Conservation (phyloP, 2,329 filamentous ascomycete species). For the Cytospora mali region DNA sequence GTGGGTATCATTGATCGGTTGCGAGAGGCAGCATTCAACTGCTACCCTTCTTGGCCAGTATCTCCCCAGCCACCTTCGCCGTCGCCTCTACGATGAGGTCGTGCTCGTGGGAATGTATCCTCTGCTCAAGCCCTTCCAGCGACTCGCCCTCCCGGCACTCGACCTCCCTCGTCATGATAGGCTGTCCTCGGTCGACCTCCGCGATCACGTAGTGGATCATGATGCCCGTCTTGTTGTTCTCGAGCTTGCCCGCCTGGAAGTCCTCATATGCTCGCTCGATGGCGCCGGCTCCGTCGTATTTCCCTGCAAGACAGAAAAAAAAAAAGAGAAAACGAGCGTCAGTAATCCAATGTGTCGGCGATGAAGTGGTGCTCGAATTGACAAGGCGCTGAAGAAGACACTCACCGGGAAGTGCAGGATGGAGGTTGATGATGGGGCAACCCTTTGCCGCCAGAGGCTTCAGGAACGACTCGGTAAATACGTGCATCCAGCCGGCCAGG, state of each 20-base stretch:
- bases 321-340: not conserved
- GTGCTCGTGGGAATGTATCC: constrained; percentile 79
- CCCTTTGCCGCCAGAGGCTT: constrained; percentile 63
- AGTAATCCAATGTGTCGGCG: not conserved
- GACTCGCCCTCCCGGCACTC: constrained; percentile 64
- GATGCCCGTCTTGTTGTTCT: constrained; percentile 73
- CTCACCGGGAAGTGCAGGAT: constrained; percentile 71
- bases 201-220: constrained; percentile 87
- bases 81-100: constrained; percentile 77
- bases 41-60: constrained; percentile 45
- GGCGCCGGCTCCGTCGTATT: constrained; percentile 76
- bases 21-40: not conserved
- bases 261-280: constrained; percentile 79
- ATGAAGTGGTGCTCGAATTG: not conserved
- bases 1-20: constrained; percentile 16
- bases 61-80: constrained; percentile 47
- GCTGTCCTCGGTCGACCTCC: constrained; percentile 78
- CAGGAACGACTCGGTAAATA: constrained; percentile 71
- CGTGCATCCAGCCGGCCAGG: constrained; percentile 87
- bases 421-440: constrained; percentile 78
- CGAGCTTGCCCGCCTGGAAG: constrained; percentile 64
- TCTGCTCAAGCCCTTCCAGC: constrained; percentile 67
- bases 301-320: constrained; percentile 46
- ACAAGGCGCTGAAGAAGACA: not conserved
- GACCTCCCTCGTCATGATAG: constrained; percentile 72